Conservation (phyloP, 352 stramenopile genomes). For the Pythium diclinum region DNA sequence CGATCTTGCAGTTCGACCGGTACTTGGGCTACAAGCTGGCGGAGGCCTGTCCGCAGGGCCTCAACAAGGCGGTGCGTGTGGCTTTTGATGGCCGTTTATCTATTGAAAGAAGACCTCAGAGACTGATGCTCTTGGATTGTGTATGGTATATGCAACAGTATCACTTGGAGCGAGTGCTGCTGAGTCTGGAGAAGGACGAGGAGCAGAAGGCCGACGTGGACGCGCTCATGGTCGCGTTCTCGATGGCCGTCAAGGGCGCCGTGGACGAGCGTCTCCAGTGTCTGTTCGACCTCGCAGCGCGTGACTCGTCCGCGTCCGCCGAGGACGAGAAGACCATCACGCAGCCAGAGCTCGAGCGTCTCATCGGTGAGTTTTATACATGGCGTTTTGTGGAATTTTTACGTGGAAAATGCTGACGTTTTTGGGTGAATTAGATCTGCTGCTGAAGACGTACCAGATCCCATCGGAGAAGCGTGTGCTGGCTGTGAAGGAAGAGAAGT, state of each 20-base stretch:
- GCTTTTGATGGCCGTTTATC: background rate
- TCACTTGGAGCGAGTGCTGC: slow-evolving; percentile 71
- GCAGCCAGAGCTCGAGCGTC: slow-evolving; percentile 52
- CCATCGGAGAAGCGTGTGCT: slow-evolving; percentile 84
- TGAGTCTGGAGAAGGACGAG: slow-evolving; percentile 57
- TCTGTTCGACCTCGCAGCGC: slow-evolving; percentile 66
- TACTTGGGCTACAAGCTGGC: slow-evolving; percentile 71
- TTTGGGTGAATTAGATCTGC: slow-evolving; percentile 32
- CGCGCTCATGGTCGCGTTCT: slow-evolving; percentile 76
- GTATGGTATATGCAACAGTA: slow-evolving; percentile 33
- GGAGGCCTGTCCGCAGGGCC: slow-evolving; percentile 48
- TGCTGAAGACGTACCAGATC: slow-evolving; percentile 79
- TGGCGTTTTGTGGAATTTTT: background rate
- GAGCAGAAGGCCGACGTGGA: slow-evolving; percentile 66
- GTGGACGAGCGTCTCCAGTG: slow-evolving; percentile 69
- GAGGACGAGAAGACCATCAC: slow-evolving; percentile 49
- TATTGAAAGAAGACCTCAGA: background rate
- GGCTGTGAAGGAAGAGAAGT: slow-evolving; percentile 59
- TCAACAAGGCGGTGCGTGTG: slow-evolving; percentile 50
- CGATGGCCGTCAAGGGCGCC: slow-evolving; percentile 72
- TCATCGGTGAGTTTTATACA: slow-evolving; percentile 35
- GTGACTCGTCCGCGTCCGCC: slow-evolving; percentile 29
- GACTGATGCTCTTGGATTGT: background rate
- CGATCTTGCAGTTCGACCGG: slow-evolving; percentile 76
- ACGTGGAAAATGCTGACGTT: background rate